Percentiles rank a stretch among this genome's conserved stretches.
These are phyloP conservation scores for Tritrichomonas foetus DNA, from an alignment of 208 protist genomes.

Conservation along the genomic window DNA sequence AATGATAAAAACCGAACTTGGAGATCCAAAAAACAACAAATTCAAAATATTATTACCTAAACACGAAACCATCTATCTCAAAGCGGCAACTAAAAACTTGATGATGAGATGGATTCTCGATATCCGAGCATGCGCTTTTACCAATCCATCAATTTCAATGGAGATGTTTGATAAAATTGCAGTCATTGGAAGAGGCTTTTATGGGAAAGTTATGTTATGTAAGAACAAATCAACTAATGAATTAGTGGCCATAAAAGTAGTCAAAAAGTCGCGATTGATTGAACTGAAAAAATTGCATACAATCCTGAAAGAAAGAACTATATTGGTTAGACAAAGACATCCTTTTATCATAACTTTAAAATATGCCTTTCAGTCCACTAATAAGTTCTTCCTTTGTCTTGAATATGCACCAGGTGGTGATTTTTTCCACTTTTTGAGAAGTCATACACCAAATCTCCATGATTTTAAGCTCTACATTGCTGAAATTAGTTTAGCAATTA, in stretches of 20 bases:
- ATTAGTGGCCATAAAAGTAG: constrained; percentile 64
- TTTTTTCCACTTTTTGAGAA: constrained; percentile 64
- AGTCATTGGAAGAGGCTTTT: constrained; percentile 65
- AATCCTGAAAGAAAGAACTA: constrained; percentile 57
- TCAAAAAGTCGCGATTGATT: constrained; percentile 50
- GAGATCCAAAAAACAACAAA: background rate
- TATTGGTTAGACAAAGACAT: constrained; percentile 57
- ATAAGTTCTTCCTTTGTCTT: constrained; percentile 64
- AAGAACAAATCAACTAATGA: constrained; percentile 55
- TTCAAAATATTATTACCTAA: background rate
- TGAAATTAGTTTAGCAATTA: constrained; percentile 58
- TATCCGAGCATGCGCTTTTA: no score
- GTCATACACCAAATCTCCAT: constrained; percentile 53
- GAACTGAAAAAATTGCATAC: background rate
- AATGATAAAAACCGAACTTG: background rate
- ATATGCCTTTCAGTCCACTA: constrained; percentile 62
- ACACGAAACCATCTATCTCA: background rate
- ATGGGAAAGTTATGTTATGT: constrained; percentile 62
- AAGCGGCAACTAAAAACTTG: no score
- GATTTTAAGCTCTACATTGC: constrained; percentile 58
- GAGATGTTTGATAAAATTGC: constrained; percentile 63
- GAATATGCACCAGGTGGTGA: constrained; percentile 66
- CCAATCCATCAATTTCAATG: no score
- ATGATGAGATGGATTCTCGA: no score
- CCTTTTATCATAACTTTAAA: constrained; percentile 63